phyloP scores from a whole-genome alignment of 805 yeast species.

The Kodamaea lidongshanica region DNA sequence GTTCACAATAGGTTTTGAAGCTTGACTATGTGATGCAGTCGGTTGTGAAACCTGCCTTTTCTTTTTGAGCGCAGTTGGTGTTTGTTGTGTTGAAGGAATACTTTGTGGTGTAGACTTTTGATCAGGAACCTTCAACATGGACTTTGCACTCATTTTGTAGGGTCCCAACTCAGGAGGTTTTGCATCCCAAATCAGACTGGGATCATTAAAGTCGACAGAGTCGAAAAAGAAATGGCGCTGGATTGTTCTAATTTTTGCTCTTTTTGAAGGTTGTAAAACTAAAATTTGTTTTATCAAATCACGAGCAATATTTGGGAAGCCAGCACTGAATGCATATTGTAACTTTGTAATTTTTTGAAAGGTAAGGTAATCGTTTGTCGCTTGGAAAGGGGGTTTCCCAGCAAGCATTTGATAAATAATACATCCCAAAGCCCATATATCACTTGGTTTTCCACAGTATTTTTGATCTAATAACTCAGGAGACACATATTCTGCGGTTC shows the following conservation, averaged over 20 bases:
- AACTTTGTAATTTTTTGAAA: slow-evolving; percentile 76
- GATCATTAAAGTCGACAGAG: slow-evolving; percentile 59
- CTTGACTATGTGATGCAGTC: too few species aligned
- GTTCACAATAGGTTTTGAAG: slow-evolving; percentile 3
- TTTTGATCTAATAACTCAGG: slow-evolving; percentile 74
- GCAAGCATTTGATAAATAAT: slow-evolving; percentile 58
- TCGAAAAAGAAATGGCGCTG: slow-evolving; percentile 69
- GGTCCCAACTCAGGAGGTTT: slow-evolving; percentile 65
- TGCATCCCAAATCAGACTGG: slow-evolving; percentile 60
- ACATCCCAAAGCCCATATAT: slow-evolving; percentile 60
- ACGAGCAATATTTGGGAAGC: slow-evolving; percentile 52
- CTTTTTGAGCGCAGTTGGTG: too few species aligned
- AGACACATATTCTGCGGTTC: slow-evolving; percentile 79
- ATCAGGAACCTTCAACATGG: slow-evolving; percentile 70
- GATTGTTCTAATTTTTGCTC: slow-evolving; percentile 54
- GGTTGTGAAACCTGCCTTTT: too few species aligned
- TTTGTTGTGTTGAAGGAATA: slow-evolving; percentile 13
- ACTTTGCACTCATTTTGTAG: slow-evolving; percentile 65
- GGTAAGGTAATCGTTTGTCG: slow-evolving; percentile 73
- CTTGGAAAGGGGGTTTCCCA: slow-evolving; percentile 75
- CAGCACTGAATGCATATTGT: slow-evolving; percentile 70
- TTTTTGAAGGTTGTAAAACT: slow-evolving; percentile 61
- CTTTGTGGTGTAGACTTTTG: slow-evolving; percentile 13
- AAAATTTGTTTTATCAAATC: slow-evolving; percentile 63
- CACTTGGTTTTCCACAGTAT: slow-evolving; percentile 56